These are phyloP conservation scores for Claviceps spartinae DNA, from an alignment of 2,329 filamentous ascomycete genomes.

Conservation along the genomic window DNA sequence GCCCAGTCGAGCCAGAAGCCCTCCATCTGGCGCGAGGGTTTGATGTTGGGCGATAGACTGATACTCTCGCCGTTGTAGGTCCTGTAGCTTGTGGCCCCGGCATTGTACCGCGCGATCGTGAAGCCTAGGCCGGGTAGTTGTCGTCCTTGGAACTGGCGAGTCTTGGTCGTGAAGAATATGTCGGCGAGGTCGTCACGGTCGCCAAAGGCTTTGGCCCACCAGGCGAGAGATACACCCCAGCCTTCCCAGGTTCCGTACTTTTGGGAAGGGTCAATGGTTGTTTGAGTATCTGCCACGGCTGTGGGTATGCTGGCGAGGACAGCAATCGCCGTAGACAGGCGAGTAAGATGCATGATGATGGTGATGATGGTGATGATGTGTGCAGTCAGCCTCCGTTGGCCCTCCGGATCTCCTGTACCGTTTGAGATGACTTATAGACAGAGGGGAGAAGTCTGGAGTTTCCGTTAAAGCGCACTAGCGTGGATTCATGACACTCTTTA, in stretches of 20 bases:
- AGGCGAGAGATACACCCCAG: constrained; percentile 29
- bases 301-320: not conserved
- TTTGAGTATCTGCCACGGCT: not conserved
- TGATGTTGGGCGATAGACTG: constrained; percentile 23
- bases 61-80: constrained; percentile 19
- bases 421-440: too few species aligned
- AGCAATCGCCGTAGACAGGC: not conserved
- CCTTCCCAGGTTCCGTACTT: constrained; percentile 29
- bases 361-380: not conserved
- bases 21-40: constrained; percentile 24
- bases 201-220: constrained; percentile 30
- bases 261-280: constrained; percentile 5
- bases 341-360: not conserved
- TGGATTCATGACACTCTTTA: too few species aligned
- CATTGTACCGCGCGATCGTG: constrained; percentile 30
- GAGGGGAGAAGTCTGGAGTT: too few species aligned
- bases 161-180: constrained; percentile 25
- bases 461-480: too few species aligned
- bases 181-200: constrained; percentile 26
- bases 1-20: constrained; percentile 27
- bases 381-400: too few species aligned
- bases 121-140: constrained; percentile 25
- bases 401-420: too few species aligned
- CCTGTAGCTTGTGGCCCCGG: constrained; percentile 25
- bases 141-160: constrained; percentile 15